A percentile compares a stretch with the other conserved stretches of the same genome.
These are phyloP conservation scores for Xylaria sp. DNA, from an alignment of 2,329 filamentous ascomycete species.

Conservation along the genomic window DNA sequence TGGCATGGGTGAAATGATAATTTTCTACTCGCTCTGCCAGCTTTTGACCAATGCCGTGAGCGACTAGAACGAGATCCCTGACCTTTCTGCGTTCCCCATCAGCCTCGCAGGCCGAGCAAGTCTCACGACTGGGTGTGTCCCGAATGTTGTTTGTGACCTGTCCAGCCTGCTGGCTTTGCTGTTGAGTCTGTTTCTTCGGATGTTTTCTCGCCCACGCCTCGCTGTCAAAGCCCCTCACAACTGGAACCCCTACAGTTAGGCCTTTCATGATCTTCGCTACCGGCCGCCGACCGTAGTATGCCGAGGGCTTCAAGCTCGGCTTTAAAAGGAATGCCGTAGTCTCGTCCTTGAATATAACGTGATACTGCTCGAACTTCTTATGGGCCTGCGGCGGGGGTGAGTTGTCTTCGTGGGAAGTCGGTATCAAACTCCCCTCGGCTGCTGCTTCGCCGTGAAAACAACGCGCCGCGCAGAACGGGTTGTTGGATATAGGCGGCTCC, in stretches of 20 bases:
- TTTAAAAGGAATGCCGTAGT: conserved; percentile 82
- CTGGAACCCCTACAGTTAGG: conserved; percentile 77
- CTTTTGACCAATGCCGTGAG: conserved; percentile 96
- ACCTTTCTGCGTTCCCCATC: conserved; percentile 69
- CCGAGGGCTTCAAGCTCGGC: conserved; percentile 80
- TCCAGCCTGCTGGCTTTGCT: conserved; percentile 32
- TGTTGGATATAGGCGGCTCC: conserved; percentile 51
- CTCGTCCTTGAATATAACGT: conserved; percentile 84
- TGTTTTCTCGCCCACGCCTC: conserved; percentile 75
- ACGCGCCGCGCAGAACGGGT: conserved; percentile 61
- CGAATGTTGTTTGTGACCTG: conserved; percentile 34
- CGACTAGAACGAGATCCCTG: conserved; percentile 85
- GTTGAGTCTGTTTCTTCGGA: conserved; percentile 44
- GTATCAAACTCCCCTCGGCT: conserved; percentile 49
- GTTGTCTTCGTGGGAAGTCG: conserved; percentile 41
- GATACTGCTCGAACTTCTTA: conserved; percentile 70
- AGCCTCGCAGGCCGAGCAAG: conserved; percentile 63
- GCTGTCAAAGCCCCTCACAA: conserved; percentile 88
- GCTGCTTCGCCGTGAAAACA: conserved; percentile 64
- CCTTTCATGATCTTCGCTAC: conserved; percentile 85
- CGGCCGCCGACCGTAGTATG: conserved; percentile 80
- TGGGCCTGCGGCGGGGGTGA: conserved; percentile 46
- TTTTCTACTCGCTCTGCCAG: conserved; percentile 92
- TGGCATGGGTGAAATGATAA: conserved; percentile 95
- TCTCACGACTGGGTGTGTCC: conserved; percentile 23